A percentile compares a stretch with the other conserved stretches of the same genome.
These are phyloP conservation scores for Quercus parvula DNA, from an alignment of 306 rosid species.

Conservation along the genomic window DNA sequence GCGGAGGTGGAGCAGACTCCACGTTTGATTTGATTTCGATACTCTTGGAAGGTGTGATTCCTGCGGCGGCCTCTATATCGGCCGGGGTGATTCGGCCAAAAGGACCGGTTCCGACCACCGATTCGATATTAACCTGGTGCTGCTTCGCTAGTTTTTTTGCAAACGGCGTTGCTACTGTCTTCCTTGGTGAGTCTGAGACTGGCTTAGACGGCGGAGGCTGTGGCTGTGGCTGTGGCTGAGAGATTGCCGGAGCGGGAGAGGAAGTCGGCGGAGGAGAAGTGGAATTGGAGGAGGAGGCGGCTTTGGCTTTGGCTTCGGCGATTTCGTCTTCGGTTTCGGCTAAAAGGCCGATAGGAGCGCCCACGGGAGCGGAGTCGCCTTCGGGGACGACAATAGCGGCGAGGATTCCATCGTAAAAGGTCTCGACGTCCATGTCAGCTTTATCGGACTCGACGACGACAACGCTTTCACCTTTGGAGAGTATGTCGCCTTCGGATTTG, in stretches of 20 bases:
- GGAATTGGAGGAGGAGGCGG: constrained; percentile 39
- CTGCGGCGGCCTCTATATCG: constrained; percentile 78
- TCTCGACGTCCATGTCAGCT: constrained; percentile 95
- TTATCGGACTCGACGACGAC: constrained; percentile 91
- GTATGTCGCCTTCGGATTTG: constrained; percentile 84
- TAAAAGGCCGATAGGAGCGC: constrained; percentile 75
- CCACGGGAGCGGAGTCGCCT: constrained; percentile 84
- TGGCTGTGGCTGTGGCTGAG: constrained; percentile 34
- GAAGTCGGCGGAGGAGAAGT: constrained; percentile 37
- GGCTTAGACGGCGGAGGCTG: constrained; percentile 19
- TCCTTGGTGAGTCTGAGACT: constrained; percentile 43
- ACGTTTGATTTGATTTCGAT: constrained; percentile 16
- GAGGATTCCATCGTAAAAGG: constrained; percentile 83
- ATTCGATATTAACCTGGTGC: constrained; percentile 64
- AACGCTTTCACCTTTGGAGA: constrained; percentile 89
- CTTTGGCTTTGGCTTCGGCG: constrained; percentile 71
- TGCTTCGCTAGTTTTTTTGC: constrained; percentile 92
- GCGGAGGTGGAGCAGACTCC: constrained; percentile 9
- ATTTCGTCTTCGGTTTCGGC: constrained; percentile 74
- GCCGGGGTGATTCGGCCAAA: constrained; percentile 71
- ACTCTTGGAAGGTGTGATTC: constrained; percentile 49
- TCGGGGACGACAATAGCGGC: constrained; percentile 80
- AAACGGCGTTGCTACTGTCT: constrained; percentile 81
- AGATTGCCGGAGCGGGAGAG: constrained; percentile 42
- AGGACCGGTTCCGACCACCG: constrained; percentile 71